Evolutionary conservation across 345 rosid species (phyloP).

Genomic region (Dipteronia sinensis): DNA sequence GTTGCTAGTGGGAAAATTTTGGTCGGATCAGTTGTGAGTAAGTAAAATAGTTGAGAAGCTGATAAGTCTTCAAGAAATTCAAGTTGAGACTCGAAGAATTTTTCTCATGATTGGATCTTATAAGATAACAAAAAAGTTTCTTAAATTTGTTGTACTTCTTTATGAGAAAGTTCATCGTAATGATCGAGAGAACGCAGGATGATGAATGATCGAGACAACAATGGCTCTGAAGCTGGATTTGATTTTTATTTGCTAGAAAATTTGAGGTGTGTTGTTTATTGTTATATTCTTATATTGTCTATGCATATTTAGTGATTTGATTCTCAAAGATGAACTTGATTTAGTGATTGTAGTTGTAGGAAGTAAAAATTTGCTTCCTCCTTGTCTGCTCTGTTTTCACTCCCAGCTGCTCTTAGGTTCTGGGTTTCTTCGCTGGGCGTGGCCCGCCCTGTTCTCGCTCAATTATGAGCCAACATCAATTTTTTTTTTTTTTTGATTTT

Average conservation of each 20-base stretch:
- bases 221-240: slow-evolving; percentile 30
- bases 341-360: no score
- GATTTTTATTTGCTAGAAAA: slow-evolving; percentile 17
- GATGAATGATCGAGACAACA: slow-evolving; percentile 21
- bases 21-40: no score
- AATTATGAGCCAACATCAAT: no score
- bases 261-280: slow-evolving; percentile 17
- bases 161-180: slow-evolving; percentile 3
- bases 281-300: background rate
- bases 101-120: no score
- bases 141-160: background rate
- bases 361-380: no score
- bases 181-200: slow-evolving; percentile 25
- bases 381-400: no score
- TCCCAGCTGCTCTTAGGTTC: no score
- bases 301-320: slow-evolving; percentile 18
- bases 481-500: no score
- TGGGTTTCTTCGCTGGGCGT: no score
- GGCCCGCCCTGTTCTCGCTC: no score
- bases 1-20: slow-evolving; percentile 14
- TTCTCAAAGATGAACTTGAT: background rate
- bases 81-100: background rate
- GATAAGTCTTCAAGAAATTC: slow-evolving; percentile 15
- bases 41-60: slow-evolving; percentile 10
- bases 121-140: background rate